Base-by-base conservation (phyloP, 192 early-diverging fungal species). In the Linnemannia exigua region DNA sequence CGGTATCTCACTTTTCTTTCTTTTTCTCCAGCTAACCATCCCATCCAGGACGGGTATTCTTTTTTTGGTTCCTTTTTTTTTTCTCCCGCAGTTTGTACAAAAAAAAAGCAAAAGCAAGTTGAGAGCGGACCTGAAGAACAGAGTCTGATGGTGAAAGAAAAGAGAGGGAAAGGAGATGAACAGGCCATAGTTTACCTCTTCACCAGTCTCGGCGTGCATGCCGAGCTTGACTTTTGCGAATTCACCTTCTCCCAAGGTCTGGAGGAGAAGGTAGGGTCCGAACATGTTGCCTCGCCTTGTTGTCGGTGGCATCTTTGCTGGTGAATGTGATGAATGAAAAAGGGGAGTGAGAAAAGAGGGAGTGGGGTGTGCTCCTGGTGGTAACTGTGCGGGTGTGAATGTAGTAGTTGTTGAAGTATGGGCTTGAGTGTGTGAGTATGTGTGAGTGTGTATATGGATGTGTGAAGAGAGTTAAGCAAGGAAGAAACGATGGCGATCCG, bases 221-320 rank as follows among this genome's bases (percentile, higher is more conserved):
- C 96, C 97, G n/a, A 99, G 93, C 89, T 99, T 99, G 78, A 99
- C 97, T 88, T 99, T 98, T 72, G 97, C 98, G 88, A 99, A 99
- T 91, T 99, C 98, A 67, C 98, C 98, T 89, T 99, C 97, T 76
- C 98, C 97, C 36, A 99, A 91, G 25, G 98, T 99, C 90, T 99
- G 98, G 70, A 98, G 93, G 77, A 99, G 92, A 22, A 97, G 86
- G 91, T 99, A 99, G 77, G 97, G 96, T 20, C 98, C 96, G 87
- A 97, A 95, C 81, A 95, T 93, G 46, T 92, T 93, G 67, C 91
- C 88, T 86, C 89, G 90, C 86, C 90, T 67, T 71, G 79, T 83
- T 84, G 85, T 72, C 36, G 76, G 63, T 75, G 80, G 67, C 80
- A 84, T 81, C 25, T 52, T 77, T 25, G 38, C 63, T 54, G 19